These are phyloP conservation scores for Botryosphaeria dothidea DNA, from an alignment of 2,329 filamentous ascomycete genomes.

Conservation along the genomic window DNA sequence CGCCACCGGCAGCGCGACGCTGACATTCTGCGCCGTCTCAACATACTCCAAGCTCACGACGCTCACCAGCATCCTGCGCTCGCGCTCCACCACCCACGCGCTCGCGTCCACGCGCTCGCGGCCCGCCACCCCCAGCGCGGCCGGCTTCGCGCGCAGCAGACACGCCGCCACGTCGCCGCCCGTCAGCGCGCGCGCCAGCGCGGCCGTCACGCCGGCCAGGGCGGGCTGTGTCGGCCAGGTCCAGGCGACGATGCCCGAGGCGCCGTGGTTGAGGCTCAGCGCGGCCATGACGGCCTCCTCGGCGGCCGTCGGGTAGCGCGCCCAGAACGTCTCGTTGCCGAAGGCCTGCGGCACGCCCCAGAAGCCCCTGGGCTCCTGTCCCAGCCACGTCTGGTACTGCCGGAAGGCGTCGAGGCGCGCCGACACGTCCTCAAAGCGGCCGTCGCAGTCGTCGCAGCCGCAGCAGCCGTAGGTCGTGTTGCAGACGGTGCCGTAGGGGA, in stretches of 20 bases:
- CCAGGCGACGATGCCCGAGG: slow-evolving; percentile 54
- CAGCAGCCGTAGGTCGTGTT: slow-evolving; percentile 63
- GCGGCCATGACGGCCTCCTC: slow-evolving; percentile 53
- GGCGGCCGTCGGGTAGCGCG: slow-evolving; percentile 43
- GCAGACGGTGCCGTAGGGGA: slow-evolving; percentile 56
- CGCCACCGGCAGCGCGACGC: slow-evolving; percentile 22
- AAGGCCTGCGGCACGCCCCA: slow-evolving; percentile 56
- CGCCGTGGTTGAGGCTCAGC: slow-evolving; percentile 51
- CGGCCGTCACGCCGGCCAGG: slow-evolving; percentile 35
- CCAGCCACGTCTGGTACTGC: slow-evolving; percentile 44
- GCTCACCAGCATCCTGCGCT: slow-evolving; percentile 38
- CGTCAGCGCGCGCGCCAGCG: slow-evolving; percentile 42
- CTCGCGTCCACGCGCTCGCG: slow-evolving; percentile 40
- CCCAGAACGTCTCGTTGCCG: slow-evolving; percentile 49
- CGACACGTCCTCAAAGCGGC: slow-evolving; percentile 54
- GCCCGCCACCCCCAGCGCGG: slow-evolving; percentile 26
- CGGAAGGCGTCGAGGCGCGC: slow-evolving; percentile 45
- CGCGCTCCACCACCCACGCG: slow-evolving; percentile 38
- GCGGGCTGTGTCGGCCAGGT: slow-evolving; percentile 44
- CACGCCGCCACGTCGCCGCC: slow-evolving; percentile 34
- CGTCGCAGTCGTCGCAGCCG: slow-evolving; percentile 63
- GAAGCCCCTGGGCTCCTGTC: slow-evolving; percentile 41
- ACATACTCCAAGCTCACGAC: slow-evolving; percentile 40
- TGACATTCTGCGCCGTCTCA: slow-evolving; percentile 20
- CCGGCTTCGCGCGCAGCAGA: slow-evolving; percentile 38